phyloP scores from a whole-genome alignment of 1,284 basidiomycete species.

The Leccinum subspadiceum region DNA sequence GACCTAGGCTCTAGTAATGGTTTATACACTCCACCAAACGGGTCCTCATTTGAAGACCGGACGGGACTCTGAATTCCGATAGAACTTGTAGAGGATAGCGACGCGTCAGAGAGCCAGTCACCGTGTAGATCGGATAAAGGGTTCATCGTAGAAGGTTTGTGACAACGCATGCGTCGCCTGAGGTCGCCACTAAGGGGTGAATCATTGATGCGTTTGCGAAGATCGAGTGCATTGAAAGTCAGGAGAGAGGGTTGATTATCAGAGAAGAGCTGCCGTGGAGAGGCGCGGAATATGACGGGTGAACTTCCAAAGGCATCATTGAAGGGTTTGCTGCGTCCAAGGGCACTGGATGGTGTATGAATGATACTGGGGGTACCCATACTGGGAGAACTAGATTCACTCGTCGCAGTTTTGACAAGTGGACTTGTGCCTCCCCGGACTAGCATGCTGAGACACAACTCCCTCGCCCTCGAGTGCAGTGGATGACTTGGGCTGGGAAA shows the following conservation, averaged over 20 bases:
- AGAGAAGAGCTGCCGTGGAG: conserved; percentile 39
- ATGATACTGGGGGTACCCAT: conserved; percentile 28
- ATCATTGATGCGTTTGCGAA: conserved; percentile 35
- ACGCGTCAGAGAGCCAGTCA: conserved; percentile 47
- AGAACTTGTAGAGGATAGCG: conserved; percentile 31
- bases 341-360: conserved; percentile 29
- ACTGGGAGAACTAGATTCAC: conserved; percentile 34
- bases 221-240: conserved; percentile 26
- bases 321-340: conserved; percentile 28
- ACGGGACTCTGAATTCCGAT: conserved; percentile 20
- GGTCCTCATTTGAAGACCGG: conserved; percentile 33
- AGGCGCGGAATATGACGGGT: conserved; percentile 36
- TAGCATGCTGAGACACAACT: conserved; percentile 64
- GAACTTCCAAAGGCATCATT: conserved; percentile 34
- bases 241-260: conserved; percentile 33
- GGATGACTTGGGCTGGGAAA: conserved; percentile 72
- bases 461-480: conserved; percentile 56
- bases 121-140: conserved; percentile 38
- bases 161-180: conserved; percentile 29
- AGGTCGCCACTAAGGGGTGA: conserved; percentile 31
- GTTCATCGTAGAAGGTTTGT: conserved; percentile 38
- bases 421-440: conserved; percentile 44
- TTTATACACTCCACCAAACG: conserved; percentile 34
- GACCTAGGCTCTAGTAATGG: conserved; percentile 21
- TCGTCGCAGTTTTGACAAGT: conserved; percentile 27